Percentiles rank a stretch among this genome's conserved stretches.
Evolutionary conservation across 345 rosid species (phyloP).

Genomic region (Gossypium bickii): DNA sequence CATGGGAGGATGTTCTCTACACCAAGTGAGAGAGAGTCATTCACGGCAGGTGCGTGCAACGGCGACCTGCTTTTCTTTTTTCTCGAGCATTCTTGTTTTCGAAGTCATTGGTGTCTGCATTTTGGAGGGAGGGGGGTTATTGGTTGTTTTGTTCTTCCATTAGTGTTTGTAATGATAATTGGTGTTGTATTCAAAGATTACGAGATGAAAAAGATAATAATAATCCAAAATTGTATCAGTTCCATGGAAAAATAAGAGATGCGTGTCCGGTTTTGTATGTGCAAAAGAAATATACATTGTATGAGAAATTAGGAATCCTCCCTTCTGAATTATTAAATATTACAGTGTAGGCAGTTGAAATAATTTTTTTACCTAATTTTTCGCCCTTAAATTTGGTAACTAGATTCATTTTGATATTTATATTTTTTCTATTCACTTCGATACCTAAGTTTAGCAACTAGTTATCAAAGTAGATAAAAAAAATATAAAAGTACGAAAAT

Average conservation of each 20-base stretch:
- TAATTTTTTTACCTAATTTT: too few relatives aligned
- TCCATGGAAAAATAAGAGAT: conserved; percentile 10
- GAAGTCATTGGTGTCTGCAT: conserved; percentile 12
- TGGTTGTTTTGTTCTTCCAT: conserved; percentile 20
- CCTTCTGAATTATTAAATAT: too few relatives aligned
- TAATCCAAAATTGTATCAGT: background rate
- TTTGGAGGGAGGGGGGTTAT: background rate
- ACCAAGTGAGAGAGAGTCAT: conserved; percentile 57
- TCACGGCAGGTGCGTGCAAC: conserved; percentile 12
- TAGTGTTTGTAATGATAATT: conserved; percentile 19
- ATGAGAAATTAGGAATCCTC: background rate
- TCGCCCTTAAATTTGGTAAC: too few relatives aligned
- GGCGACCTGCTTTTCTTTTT: conserved; percentile 5
- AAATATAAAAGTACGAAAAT: too few relatives aligned
- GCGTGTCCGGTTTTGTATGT: background rate
- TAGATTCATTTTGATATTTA: too few relatives aligned
- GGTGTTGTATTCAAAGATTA: conserved; percentile 14
- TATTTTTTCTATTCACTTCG: too few relatives aligned
- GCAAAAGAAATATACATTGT: background rate
- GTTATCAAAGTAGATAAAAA: too few relatives aligned
- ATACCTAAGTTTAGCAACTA: too few relatives aligned
- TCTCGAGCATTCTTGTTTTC: background rate
- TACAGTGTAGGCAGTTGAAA: too few relatives aligned
- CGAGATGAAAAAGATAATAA: background rate
- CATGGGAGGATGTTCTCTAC: conserved; percentile 98